Base-by-base conservation (phyloP, 495 filamentous ascomycete genomes). In the Achaetomiella virescens region DNA sequence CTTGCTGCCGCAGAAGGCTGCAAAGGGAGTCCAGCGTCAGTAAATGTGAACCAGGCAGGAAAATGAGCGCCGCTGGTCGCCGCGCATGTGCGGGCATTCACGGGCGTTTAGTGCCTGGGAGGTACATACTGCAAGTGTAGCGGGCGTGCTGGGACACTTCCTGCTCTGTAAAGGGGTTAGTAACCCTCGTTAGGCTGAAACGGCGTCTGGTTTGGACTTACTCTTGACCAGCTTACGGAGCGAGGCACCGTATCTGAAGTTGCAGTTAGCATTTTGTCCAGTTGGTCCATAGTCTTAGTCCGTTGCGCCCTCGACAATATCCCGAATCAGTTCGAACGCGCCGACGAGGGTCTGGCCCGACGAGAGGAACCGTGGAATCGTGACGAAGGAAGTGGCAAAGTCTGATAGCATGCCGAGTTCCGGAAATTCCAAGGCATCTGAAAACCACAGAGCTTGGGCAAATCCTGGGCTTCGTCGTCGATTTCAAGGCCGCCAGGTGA, bases 171-270 rank as follows among this genome's bases (percentile, higher is more conserved):
- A 48, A 14, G 7, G 27, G 15, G 59, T 61, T 54, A 61, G 55
- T 45, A 50, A 49, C 2, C 1, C 17, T 12, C 12, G 17, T 38
- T 2, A 20, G 25, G 2, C 6, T 18, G 31, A 40, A n/a, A 18
- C 11, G 6, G n/a, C 14, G 20, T 6, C 6, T 33, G 36, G 12
- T 38, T 11, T 38, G 15, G 12, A 51, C 54, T 57, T 45, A 57
- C 54, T 96, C 89, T 98, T 98, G 72, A 97, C 89, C 76, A 97
- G 93, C 83, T 97, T 98, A 81, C 93, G 90, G 77, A 98, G 89
- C 69, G 93, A 98, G 74, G 93, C 93, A 87, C 93, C 93, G 78
- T 98, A 98, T 86, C 93, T 72, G 33, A 35, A 38, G 17, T 43
- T 46, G 29, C 29, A 31, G 61, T 65, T 43, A 64, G 58, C 58